These are phyloP conservation scores for Phytophthora tubulina DNA, from an alignment of 352 stramenopile genomes.

Conservation along the genomic window DNA sequence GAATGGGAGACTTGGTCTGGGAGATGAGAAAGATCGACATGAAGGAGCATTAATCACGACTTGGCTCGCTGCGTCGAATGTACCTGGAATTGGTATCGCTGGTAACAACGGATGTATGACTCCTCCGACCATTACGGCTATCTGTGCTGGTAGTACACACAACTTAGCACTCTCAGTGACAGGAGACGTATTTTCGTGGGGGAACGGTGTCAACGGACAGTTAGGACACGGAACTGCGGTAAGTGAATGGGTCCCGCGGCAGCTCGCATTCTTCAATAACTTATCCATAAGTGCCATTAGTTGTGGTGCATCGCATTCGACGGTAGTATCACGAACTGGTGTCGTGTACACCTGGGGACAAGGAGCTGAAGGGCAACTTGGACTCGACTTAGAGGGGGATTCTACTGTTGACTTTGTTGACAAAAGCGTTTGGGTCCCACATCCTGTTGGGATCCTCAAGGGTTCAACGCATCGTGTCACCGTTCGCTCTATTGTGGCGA, in stretches of 20 bases:
- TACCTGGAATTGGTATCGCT: constrained; percentile 18
- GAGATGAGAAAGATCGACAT: constrained; percentile 57
- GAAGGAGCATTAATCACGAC: constrained; percentile 53
- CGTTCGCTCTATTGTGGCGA: constrained; percentile 46
- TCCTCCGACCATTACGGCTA: constrained; percentile 48
- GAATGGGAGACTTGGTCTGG: constrained; percentile 70
- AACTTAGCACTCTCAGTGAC: constrained; percentile 58
- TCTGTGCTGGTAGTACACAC: constrained; percentile 60
- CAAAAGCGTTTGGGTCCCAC: constrained; percentile 22
- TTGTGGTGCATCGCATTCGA: constrained; percentile 60
- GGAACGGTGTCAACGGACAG: constrained; percentile 64
- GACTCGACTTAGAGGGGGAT: constrained; percentile 24
- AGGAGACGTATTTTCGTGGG: constrained; percentile 77
- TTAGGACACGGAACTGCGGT: constrained; percentile 55
- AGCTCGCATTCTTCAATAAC: constrained; percentile 59
- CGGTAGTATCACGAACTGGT: constrained; percentile 56
- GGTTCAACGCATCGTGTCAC: constrained; percentile 39
- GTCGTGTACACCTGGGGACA: constrained; percentile 71
- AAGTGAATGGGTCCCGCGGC: constrained; percentile 71
- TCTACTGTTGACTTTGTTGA: constrained; percentile 2
- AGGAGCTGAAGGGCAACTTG: constrained; percentile 63
- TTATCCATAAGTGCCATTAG: constrained; percentile 39
- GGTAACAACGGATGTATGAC: constrained; percentile 35
- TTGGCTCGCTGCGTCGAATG: constrained; percentile 38
- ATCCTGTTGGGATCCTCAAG: constrained; percentile 31